Evolutionary conservation across 129 eudicot species (phyloP).

Genomic region (Artemisia annua): DNA sequence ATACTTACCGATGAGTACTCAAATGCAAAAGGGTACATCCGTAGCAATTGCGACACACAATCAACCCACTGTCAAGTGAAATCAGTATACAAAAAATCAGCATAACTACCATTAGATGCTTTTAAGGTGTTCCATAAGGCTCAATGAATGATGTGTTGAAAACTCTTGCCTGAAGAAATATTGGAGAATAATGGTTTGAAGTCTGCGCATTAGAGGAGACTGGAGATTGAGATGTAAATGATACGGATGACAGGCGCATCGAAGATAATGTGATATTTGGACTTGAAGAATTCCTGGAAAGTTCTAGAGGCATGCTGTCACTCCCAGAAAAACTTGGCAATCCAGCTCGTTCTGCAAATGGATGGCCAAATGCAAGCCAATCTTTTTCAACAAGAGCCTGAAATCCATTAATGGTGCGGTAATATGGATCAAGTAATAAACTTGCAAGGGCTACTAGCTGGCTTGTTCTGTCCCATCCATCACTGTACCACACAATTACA

Average conservation of each 20-base stretch:
- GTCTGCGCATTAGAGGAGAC: conserved; percentile 61
- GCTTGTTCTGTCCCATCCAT: conserved; percentile 99
- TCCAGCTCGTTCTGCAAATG: conserved; percentile 92
- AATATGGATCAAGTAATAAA: conserved; percentile 95
- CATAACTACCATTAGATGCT: not conserved
- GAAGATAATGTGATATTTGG: conserved; percentile 74
- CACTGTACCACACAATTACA: conserved; percentile 51
- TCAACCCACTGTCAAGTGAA: conserved; percentile 81
- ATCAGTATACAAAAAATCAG: conserved; percentile 12
- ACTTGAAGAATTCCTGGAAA: conserved; percentile 70
- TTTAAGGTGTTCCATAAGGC: not conserved
- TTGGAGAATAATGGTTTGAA: conserved; percentile 73
- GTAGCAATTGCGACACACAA: conserved; percentile 85
- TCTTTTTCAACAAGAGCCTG: conserved; percentile 99
- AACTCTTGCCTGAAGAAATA: conserved; percentile 72
- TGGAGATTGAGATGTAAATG: conserved; percentile 58
- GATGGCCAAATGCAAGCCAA: conserved; percentile 99
- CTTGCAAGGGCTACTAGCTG: conserved; percentile 93
- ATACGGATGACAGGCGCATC: conserved; percentile 61
- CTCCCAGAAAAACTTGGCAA: conserved; percentile 67
- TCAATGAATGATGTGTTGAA: not conserved
- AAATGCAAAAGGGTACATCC: conserved; percentile 95
- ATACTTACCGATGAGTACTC: conserved; percentile 86
- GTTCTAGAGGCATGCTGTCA: conserved; percentile 60
- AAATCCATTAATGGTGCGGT: conserved; percentile 89